A percentile compares a stretch with the other conserved stretches of the same genome.
Conservation (phyloP, 2,329 filamentous ascomycete genomes). For the Apiospora sp. region DNA sequence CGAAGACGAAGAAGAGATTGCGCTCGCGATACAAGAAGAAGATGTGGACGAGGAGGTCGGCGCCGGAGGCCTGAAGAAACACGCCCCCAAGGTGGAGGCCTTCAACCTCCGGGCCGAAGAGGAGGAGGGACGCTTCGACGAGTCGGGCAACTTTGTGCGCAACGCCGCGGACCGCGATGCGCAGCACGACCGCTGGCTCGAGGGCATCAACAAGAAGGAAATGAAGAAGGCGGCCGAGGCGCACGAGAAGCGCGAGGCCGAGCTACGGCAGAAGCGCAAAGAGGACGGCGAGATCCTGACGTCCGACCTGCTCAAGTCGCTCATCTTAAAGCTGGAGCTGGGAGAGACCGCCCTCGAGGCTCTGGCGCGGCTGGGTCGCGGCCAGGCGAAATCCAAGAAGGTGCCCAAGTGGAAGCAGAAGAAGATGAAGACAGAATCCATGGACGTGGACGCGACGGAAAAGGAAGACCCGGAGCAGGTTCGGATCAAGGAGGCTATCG, state of each 20-base stretch:
- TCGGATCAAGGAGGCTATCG: conserved; percentile 75
- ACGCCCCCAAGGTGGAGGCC: conserved; percentile 92
- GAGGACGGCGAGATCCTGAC: conserved; percentile 79
- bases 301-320: conserved; percentile 73
- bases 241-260: conserved; percentile 83
- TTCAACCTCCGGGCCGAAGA: conserved; percentile 94
- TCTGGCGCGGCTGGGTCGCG: conserved; percentile 79
- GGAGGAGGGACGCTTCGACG: conserved; percentile 92
- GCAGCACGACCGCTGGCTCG: conserved; percentile 89
- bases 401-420: conserved; percentile 75
- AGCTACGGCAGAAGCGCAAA: conserved; percentile 73
- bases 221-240: conserved; percentile 89
- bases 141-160: conserved; percentile 88
- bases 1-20: conserved; percentile 74
- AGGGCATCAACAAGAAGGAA: conserved; percentile 92
- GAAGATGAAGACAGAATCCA: conserved; percentile 69
- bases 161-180: conserved; percentile 90
- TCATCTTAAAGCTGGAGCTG: conserved; percentile 78
- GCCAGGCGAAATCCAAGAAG: conserved; percentile 65
- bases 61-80: conserved; percentile 87
- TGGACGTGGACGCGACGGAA: conserved; percentile 73
- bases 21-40: conserved; percentile 77
- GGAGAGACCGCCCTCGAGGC: conserved; percentile 91
- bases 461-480: conserved; percentile 73
- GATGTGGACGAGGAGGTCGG: conserved; percentile 89